Evolutionary conservation across 306 rosid genomes (phyloP).

Genomic region (Arachis hypogaea): DNA sequence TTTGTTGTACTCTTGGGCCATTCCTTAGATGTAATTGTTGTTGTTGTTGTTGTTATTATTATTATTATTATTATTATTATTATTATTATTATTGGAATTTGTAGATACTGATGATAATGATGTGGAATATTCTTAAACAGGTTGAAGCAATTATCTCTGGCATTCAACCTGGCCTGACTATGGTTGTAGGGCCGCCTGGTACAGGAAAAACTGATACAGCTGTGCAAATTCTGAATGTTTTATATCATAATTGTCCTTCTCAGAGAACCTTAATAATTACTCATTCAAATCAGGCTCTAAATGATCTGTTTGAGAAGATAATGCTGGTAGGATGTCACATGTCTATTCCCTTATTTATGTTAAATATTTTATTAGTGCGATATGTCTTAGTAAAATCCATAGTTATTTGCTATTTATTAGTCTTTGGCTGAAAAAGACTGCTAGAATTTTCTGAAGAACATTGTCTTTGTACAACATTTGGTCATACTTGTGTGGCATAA

Average conservation of each 20-base stretch:
- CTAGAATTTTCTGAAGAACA: not conserved
- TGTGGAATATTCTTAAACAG: conserved; percentile 45
- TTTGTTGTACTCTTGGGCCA: conserved; percentile 7
- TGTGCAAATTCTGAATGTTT: conserved; percentile 93
- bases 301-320: conserved; percentile 97
- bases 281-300: conserved; percentile 96
- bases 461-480: not conserved
- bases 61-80: not conserved
- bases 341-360: not conserved
- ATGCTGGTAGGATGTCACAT: conserved; percentile 62
- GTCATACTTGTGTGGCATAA: not conserved
- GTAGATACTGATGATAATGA: not conserved
- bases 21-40: not conserved
- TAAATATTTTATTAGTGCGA: not conserved
- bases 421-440: no score
- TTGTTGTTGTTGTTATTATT: not conserved
- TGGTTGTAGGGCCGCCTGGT: conserved; percentile 99
- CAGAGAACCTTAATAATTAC: conserved; percentile 96
- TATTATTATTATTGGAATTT: conserved; percentile 6
- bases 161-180: conserved; percentile 94
- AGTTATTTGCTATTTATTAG: no score
- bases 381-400: no score
- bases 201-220: conserved; percentile 99
- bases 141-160: conserved; percentile 93
- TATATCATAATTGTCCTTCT: conserved; percentile 95